Conservation (phyloP, 169 alveolate species). For the Fabrea salina region DNA sequence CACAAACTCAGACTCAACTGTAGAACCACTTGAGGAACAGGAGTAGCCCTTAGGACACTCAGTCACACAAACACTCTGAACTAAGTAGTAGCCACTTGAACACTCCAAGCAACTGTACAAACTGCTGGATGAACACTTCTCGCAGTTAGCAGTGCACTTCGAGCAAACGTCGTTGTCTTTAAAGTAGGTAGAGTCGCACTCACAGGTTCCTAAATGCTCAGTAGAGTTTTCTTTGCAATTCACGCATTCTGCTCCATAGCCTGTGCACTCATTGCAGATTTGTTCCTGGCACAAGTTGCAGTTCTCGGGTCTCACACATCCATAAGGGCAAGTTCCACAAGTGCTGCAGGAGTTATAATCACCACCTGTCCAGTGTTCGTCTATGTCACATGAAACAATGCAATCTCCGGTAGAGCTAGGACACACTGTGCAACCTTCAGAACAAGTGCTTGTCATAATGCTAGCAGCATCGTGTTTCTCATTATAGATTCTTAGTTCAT, state of each 20-base stretch:
- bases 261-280: not conserved
- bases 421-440: constrained; percentile 16
- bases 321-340: not conserved
- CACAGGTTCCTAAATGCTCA: not conserved
- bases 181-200: not conserved
- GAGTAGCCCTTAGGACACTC: not conserved
- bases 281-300: constrained; percentile 9
- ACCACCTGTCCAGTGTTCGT: not conserved
- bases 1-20: too few species aligned
- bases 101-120: not conserved
- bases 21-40: too few species aligned
- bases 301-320: not conserved
- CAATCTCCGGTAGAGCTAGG: not conserved
- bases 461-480: not conserved
- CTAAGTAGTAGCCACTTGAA: not conserved
- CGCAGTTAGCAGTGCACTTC: not conserved
- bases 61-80: not conserved
- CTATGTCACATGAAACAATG: not conserved
- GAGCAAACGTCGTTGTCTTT: not conserved
- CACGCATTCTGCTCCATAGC: not conserved
- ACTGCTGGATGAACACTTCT: not conserved
- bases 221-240: not conserved
- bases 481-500: not conserved
- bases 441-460: not conserved
- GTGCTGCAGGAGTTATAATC: not conserved